A percentile compares a stretch with the other conserved stretches of the same genome.
phyloP scores from a whole-genome alignment of 225 moss, liverwort and hornwort species.

The Pseudoscleropodium purum region DNA sequence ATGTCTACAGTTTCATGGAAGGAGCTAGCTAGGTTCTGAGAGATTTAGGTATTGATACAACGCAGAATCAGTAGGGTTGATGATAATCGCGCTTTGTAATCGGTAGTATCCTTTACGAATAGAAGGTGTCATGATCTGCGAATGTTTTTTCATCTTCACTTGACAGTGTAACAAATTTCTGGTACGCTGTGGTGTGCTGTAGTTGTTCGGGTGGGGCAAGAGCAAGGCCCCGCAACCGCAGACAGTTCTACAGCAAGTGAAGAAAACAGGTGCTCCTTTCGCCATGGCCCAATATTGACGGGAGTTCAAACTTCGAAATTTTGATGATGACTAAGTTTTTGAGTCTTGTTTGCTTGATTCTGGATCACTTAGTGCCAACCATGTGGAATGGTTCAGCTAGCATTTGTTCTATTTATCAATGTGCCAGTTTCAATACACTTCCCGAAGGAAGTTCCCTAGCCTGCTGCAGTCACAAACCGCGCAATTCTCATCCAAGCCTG shows the following conservation, averaged over 20 bases:
- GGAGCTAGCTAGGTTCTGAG: background rate
- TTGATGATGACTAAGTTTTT: background rate
- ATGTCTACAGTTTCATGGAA: background rate
- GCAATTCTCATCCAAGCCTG: background rate
- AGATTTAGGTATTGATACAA: background rate
- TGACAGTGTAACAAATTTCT: background rate
- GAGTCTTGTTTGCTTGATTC: background rate
- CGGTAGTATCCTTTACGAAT: background rate
- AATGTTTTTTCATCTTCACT: background rate
- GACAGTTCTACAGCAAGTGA: background rate
- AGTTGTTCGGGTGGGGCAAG: slow-evolving; percentile 35
- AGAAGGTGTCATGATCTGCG: background rate
- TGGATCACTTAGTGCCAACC: background rate
- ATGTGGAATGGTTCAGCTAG: background rate
- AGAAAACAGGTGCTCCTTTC: slow-evolving; percentile 8
- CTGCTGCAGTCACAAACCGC: background rate
- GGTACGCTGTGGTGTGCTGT: background rate
- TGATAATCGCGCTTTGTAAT: background rate
- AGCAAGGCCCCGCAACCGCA: slow-evolving; percentile 3
- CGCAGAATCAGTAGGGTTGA: background rate
- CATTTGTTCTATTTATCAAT: background rate
- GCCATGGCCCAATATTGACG: background rate
- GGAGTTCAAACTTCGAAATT: background rate
- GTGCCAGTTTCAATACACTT: background rate
- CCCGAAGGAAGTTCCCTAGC: background rate